Base-by-base conservation (phyloP, 768 basidiomycete species). In the Suillus hirtellus region DNA sequence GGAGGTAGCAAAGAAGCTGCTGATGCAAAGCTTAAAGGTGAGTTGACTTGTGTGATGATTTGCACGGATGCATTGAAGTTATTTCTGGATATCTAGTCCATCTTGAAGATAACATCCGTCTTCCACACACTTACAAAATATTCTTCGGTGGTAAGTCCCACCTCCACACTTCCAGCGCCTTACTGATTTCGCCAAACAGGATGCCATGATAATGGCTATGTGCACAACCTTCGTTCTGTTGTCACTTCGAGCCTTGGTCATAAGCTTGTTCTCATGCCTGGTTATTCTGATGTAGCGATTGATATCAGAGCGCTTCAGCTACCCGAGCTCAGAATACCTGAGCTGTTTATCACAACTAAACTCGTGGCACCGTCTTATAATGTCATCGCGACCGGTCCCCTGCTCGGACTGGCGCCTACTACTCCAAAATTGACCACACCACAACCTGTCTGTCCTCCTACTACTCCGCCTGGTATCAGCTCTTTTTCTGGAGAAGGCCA, bases 11-110 rank as follows among this genome's bases (percentile, higher is more conserved):
- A 91, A 75, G 89, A 91, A 78, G 87, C 86, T 4, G 89, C 88
- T 35, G 89, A 91, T 72, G 82, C 86, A 50, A 91, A 91, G 75
- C 84, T 91, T 71, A 89, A 88, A 81, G 87, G 90, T 89, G 66
- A 56, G 71, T 50, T 11, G 43, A 60, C 60, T 31, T 24, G 15
- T 10, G 21, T 27, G 38, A 19, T 42, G 38, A 37, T 56, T 7
- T 60, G 38, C 56, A 58, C 56, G 40, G 24, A 27, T 40, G 27
- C 24, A 40, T 56, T 58, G 40, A 58, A 42, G 56, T 42, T 58
- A 58, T 59, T 64, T 34, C 49, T 21, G 49, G 64, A 53, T 17
- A 17, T 60, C 40, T 53, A 83, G 81, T 78, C 63, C 74, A 75
- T 66, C 75, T 82, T 59, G 74, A 76, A 67, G 72, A 76, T 67